Evolutionary conservation across 805 yeast genomes (phyloP).

Genomic region (Starmerella gropengiesseri): DNA sequence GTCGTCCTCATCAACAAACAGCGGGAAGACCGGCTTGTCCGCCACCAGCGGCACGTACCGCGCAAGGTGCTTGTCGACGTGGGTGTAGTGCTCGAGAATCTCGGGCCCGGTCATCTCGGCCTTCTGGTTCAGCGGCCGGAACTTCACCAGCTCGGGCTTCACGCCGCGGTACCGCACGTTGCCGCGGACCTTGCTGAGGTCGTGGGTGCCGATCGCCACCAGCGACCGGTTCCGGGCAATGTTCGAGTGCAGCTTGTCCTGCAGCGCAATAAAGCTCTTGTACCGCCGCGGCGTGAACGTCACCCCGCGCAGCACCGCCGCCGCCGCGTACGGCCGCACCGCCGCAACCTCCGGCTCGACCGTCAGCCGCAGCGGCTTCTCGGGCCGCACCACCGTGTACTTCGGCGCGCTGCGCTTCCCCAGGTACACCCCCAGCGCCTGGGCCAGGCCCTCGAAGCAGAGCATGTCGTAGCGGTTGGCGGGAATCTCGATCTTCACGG

Average conservation of each 20-base stretch:
- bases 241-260: conserved; percentile 90
- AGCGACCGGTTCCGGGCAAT: conserved; percentile 93
- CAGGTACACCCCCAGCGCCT: conserved; percentile 81
- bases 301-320: conserved; percentile 81
- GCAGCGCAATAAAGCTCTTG: conserved; percentile 89
- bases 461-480: conserved; percentile 97
- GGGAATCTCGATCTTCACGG: conserved; percentile 89
- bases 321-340: conserved; percentile 88
- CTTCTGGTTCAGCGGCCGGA: conserved; percentile 34
- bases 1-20: conserved; percentile 65
- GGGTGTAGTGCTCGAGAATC: conserved; percentile 79
- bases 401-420: conserved; percentile 56
- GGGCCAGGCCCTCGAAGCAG: conserved; percentile 96
- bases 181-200: conserved; percentile 63
- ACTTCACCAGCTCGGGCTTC: conserved; percentile 64
- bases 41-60: conserved; percentile 79
- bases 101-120: conserved; percentile 56
- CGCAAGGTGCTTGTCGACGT: conserved; percentile 73
- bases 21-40: conserved; percentile 83
- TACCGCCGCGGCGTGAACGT: conserved; percentile 74
- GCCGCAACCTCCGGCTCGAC: conserved; percentile 62
- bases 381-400: conserved; percentile 50
- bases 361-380: conserved; percentile 53
- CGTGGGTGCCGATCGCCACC: conserved; percentile 98
- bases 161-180: conserved; percentile 85